Evolutionary conservation across 208 protist genomes (phyloP).

Genomic region (Wallacemonas sp.): DNA sequence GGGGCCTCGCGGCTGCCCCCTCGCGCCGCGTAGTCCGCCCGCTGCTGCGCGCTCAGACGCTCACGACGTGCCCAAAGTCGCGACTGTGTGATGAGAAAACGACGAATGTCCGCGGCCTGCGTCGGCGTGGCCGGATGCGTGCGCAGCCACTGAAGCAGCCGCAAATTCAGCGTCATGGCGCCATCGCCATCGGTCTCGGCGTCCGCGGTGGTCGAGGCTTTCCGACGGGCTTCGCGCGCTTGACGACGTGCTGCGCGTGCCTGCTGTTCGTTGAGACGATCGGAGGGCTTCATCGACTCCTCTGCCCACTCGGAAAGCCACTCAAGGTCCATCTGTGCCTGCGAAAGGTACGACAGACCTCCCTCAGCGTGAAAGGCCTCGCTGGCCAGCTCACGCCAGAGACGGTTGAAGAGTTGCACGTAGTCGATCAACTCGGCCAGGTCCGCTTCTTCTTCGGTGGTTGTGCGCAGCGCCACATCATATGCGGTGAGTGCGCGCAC

Average conservation of each 20-base stretch:
- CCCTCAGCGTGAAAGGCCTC: not conserved
- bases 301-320: constrained; percentile 25
- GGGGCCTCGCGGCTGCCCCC: not conserved
- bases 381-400: not conserved
- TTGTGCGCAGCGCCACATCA: not conserved
- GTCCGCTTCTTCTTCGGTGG: not conserved
- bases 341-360: not conserved
- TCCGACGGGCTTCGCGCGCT: not conserved
- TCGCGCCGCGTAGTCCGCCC: not conserved
- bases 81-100: constrained; percentile 1
- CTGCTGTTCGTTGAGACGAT: constrained; percentile 8
- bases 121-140: not conserved
- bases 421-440: constrained; percentile 16
- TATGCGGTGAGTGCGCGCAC: constrained; percentile 13
- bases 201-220: not conserved
- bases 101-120: constrained; percentile 2
- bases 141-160: not conserved
- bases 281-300: constrained; percentile 22
- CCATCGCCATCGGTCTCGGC: not conserved
- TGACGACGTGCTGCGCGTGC: not conserved
- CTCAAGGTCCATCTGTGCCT: not conserved
- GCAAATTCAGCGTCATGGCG: not conserved
- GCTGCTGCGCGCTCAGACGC: not conserved
- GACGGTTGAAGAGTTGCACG: constrained; percentile 15
- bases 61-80: not conserved